Conservation (phyloP, 106 monocot species). For the Alisma plantagoaquatica region DNA sequence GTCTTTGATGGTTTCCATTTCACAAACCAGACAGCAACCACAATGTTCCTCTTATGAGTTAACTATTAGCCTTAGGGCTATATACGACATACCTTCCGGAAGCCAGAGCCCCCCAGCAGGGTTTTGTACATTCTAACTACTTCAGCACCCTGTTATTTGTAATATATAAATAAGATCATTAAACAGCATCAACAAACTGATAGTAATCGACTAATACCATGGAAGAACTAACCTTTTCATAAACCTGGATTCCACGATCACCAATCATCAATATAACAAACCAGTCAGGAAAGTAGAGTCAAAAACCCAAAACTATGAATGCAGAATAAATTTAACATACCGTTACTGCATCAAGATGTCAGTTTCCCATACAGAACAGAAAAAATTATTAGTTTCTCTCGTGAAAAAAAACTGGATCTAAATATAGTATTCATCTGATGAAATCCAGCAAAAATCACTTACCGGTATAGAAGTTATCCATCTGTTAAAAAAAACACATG, state of each 20-base stretch:
- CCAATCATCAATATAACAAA: background rate
- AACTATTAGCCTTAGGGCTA: no score
- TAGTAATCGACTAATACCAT: background rate
- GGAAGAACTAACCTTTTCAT: slow-evolving; percentile 73
- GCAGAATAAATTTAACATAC: no score
- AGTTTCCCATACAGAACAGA: background rate
- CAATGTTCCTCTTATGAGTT: no score
- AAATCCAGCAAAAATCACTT: background rate
- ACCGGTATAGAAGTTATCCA: slow-evolving; percentile 99
- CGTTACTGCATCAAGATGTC: slow-evolving; percentile 56
- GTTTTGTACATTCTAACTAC: slow-evolving; percentile 99
- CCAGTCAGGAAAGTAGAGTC: background rate
- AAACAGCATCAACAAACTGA: background rate
- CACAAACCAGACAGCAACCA: no score
- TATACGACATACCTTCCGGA: slow-evolving; percentile 60
- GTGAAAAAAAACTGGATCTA: background rate
- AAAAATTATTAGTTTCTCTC: background rate
- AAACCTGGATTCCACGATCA: slow-evolving; percentile 43
- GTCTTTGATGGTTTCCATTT: no score
- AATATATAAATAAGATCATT: background rate
- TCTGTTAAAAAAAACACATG: slow-evolving; percentile 28
- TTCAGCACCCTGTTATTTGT: slow-evolving; percentile 72
- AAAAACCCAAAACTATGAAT: no score
- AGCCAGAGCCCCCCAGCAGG: slow-evolving; percentile 78
- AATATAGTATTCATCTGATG: background rate